Conservation (phyloP, 83 land plant species). For the Diphasiastrum complanatum region DNA sequence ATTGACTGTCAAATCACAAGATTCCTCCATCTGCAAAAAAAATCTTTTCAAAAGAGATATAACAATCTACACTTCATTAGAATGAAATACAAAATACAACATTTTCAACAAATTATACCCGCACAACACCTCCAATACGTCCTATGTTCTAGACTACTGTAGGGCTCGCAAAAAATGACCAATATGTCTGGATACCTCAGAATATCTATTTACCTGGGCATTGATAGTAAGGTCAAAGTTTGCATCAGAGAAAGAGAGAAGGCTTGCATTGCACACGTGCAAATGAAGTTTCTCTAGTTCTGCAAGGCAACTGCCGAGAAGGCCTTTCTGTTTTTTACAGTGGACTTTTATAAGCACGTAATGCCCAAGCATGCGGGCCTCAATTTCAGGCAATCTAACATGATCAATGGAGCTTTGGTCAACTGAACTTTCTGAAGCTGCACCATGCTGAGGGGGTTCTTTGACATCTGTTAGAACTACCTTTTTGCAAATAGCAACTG, state of each 20-base stretch:
- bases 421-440: background rate
- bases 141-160: background rate
- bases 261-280: slow-evolving; percentile 42
- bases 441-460: background rate
- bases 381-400: slow-evolving; percentile 49
- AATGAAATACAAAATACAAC: background rate
- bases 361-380: slow-evolving; percentile 52
- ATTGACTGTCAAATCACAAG: slow-evolving; percentile 21
- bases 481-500: slow-evolving; percentile 49
- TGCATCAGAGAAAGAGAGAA: slow-evolving; percentile 45
- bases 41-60: background rate
- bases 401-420: background rate
- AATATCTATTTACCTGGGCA: slow-evolving; percentile 43
- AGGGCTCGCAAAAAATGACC: background rate
- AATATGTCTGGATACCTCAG: background rate
- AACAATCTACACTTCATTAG: background rate
- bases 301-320: slow-evolving; percentile 33
- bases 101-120: background rate
- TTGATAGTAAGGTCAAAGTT: slow-evolving; percentile 50
- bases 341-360: slow-evolving; percentile 60
- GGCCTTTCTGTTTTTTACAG: slow-evolving; percentile 56
- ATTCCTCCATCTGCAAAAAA: slow-evolving; percentile 31
- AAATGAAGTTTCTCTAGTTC: slow-evolving; percentile 67
- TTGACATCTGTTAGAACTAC: slow-evolving; percentile 13
- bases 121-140: background rate